Base-by-base conservation (phyloP, 345 rosid genomes). In the Salix caprea region DNA sequence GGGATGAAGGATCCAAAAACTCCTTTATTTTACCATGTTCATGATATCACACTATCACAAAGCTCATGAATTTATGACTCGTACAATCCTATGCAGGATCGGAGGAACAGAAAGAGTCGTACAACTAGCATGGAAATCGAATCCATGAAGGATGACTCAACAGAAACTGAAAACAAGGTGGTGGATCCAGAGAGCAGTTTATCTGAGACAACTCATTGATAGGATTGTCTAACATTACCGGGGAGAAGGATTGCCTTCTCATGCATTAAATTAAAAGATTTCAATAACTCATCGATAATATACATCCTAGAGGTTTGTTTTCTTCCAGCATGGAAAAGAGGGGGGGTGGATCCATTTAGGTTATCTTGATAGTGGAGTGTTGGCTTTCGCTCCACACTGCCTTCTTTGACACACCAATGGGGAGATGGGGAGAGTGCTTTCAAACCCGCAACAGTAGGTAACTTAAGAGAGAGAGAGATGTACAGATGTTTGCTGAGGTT, bases 111-210 rank as follows among this genome's bases (percentile, higher is more conserved):
- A 76, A 93, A 78, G 82, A 91, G 93, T 78, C 90, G 87, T 16
- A 85, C 93, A 3, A 80, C 83, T 10, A 89, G 96, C 82, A 86
- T 89, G 90, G 99, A 95, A 71, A 93, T 90, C 1, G 90, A 90
- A 78, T 88, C 90, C 52, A 60, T 83, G 76, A 91, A 91, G 74
- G 96, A 93, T 74, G 96, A 93, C 67, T 80, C 89, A 74, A 80
- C 67, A 2, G 90, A 82, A 2, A 19, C 67, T 24, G 93, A 87
- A 80, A 80, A 56, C 81, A 82, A 81, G 74, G 83, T 61, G 6
- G 82, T 79, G 44, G 87, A 79, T 69, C 67, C 75, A 4, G 88
- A 70, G 78, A 82, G 85, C 84, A 78, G 74, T 44, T 23, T 39
- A 15, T 46, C 84, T 1, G 86, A 85, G 81, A 79, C 68, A 67